Conservation (phyloP, 805 yeast species). For the Candida taoyuanica region DNA sequence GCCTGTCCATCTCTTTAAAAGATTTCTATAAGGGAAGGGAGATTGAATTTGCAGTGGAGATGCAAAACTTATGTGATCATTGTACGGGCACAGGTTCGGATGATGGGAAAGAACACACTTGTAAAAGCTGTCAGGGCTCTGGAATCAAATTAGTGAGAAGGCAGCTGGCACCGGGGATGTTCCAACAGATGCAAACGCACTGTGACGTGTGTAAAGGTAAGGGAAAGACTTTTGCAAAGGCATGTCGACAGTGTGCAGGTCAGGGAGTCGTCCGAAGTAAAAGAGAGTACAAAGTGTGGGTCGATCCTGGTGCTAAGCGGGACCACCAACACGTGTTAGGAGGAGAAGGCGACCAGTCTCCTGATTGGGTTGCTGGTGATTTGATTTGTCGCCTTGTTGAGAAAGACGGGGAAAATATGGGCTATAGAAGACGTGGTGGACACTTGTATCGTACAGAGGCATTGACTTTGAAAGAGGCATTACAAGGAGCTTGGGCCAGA, state of each 20-base stretch:
- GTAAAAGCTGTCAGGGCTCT: constrained; percentile 68
- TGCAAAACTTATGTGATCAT: constrained; percentile 70
- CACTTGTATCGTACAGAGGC: constrained; percentile 79
- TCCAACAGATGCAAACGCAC: constrained; percentile 73
- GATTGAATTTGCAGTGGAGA: constrained; percentile 53
- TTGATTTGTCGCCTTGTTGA: constrained; percentile 60
- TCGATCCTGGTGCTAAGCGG: constrained; percentile 69
- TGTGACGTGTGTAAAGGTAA: constrained; percentile 81
- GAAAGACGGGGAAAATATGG: constrained; percentile 53
- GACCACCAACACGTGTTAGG: constrained; percentile 51
- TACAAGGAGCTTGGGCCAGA: constrained; percentile 77
- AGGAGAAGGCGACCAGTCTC: constrained; percentile 82
- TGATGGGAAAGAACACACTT: constrained; percentile 65
- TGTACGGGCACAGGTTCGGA: constrained; percentile 86
- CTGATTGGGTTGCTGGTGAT: constrained; percentile 82
- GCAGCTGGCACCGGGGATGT: constrained; percentile 87
- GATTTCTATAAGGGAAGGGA: constrained; percentile 71
- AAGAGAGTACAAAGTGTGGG: constrained; percentile 54
- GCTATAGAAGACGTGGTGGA: constrained; percentile 76
- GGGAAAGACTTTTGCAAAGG: constrained; percentile 61
- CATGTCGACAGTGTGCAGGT: constrained; percentile 72
- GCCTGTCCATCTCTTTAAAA: constrained; percentile 49
- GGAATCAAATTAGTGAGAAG: constrained; percentile 64
- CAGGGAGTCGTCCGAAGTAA: constrained; percentile 50
- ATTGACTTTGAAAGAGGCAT: constrained; percentile 65